Percentiles rank a stretch among this genome's conserved stretches.
Conservation (phyloP, 768 basidiomycete genomes). For the Termitomyces sp. region DNA sequence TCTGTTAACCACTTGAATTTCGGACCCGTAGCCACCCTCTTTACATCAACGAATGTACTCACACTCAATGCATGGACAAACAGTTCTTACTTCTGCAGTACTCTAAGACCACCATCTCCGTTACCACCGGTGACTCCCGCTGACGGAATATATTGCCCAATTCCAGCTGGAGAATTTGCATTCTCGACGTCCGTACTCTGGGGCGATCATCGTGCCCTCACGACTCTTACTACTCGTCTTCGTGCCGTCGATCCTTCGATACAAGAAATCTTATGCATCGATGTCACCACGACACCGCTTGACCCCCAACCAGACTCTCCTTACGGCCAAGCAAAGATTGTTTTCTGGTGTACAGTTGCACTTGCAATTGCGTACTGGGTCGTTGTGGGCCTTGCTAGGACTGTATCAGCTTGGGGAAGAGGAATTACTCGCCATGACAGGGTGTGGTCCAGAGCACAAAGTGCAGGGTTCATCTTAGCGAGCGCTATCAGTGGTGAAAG, state of each 20-base stretch:
- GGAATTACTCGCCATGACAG: conserved; percentile 60
- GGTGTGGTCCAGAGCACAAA: conserved; percentile 71
- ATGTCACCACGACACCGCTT: conserved; percentile 75
- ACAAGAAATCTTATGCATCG: conserved; percentile 79
- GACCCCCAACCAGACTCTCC: conserved; percentile 51
- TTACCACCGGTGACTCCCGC: conserved; percentile 44
- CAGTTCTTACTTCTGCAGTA: conserved; percentile 71
- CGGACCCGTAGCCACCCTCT: conserved; percentile 67
- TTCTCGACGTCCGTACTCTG: conserved; percentile 75
- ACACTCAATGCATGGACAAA: conserved; percentile 73
- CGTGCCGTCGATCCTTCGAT: conserved; percentile 87
- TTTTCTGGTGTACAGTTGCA: conserved; percentile 73
- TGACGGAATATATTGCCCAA: conserved; percentile 64
- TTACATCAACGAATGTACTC: conserved; percentile 76
- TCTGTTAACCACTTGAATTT: conserved; percentile 11
- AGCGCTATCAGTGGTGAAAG: conserved; percentile 93
- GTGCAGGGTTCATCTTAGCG: conserved; percentile 83
- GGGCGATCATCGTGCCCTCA: conserved; percentile 63
- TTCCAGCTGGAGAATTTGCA: conserved; percentile 75
- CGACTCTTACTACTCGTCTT: conserved; percentile 80
- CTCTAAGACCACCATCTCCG: conserved; percentile 76
- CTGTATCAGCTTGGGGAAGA: conserved; percentile 82
- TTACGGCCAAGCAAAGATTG: conserved; percentile 63
- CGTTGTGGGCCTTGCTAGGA: conserved; percentile 74
- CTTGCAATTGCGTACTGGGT: conserved; percentile 81